Conservation (phyloP, 2,329 filamentous ascomycete genomes). For the Pseudogymnoascus sp. region DNA sequence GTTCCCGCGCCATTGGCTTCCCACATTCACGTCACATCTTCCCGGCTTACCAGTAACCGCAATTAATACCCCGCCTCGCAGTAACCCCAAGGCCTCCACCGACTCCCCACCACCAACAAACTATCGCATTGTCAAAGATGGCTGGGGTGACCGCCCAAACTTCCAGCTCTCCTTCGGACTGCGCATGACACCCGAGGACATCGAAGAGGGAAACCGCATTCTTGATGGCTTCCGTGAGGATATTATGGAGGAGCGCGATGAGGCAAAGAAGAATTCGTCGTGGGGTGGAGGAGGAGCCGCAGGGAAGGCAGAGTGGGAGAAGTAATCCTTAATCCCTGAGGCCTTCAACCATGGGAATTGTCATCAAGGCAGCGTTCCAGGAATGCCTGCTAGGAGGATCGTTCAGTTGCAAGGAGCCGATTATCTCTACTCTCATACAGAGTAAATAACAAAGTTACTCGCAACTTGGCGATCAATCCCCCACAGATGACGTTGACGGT, state of each 20-base stretch:
- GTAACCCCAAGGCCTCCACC: background rate
- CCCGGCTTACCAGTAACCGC: background rate
- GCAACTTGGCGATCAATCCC: background rate
- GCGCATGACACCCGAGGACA: background rate
- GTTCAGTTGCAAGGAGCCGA: background rate
- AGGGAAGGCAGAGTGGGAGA: background rate
- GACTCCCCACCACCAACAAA: background rate
- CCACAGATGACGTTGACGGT: background rate
- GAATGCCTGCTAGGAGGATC: no score
- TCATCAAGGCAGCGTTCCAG: background rate
- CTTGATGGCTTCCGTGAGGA: background rate
- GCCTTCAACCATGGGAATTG: background rate
- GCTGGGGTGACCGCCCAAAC: background rate
- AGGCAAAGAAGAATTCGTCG: background rate
- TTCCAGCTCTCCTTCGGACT: conserved; percentile 4
- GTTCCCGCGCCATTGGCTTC: background rate
- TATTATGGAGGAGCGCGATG: background rate
- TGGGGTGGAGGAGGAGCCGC: background rate
- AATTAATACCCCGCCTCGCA: background rate
- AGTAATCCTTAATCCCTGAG: background rate
- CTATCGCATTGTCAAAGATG: background rate
- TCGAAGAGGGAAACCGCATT: conserved; percentile 1
- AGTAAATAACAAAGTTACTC: background rate
- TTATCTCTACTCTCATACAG: background rate
- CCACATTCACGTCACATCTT: background rate